Conservation (phyloP, 2,329 filamentous ascomycete genomes). For the Drechslerella dactyloides region DNA sequence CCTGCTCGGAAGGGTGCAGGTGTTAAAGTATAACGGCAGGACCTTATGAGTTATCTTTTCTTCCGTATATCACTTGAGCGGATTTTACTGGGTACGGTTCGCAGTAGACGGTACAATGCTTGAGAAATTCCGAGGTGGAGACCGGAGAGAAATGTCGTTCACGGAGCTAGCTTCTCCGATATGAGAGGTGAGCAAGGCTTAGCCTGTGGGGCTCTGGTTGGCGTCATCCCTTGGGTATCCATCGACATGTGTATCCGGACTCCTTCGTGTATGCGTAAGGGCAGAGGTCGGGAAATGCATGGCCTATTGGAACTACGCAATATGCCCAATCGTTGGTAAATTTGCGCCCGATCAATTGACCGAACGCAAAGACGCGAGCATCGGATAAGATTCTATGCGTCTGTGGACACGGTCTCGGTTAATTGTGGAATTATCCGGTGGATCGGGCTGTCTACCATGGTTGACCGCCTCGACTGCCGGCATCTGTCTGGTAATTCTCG, state of each 20-base stretch:
- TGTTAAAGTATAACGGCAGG: slow-evolving; percentile 1
- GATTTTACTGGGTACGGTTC: not conserved
- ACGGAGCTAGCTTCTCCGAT: slow-evolving; percentile 45
- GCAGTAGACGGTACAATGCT: not conserved
- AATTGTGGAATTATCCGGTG: slow-evolving; percentile 31
- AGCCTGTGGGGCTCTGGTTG: slow-evolving; percentile 3
- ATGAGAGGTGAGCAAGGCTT: slow-evolving; percentile 13
- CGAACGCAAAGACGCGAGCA: too few species aligned
- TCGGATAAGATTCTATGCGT: too few species aligned
- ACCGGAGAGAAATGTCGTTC: not conserved
- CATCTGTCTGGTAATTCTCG: too few species aligned
- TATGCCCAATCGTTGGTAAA: too few species aligned
- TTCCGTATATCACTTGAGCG: not conserved
- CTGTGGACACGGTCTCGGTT: not conserved
- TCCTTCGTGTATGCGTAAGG: too few species aligned
- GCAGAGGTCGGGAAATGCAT: too few species aligned
- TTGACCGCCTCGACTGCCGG: slow-evolving; percentile 5
- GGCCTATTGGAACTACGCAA: too few species aligned
- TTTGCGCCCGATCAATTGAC: too few species aligned
- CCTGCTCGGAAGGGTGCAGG: slow-evolving; percentile 11
- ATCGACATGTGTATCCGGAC: not conserved
- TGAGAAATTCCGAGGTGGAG: slow-evolving; percentile 7
- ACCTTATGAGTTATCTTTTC: not conserved
- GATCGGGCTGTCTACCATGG: slow-evolving; percentile 28
- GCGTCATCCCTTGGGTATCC: slow-evolving; percentile 19